A percentile compares a stretch with the other conserved stretches of the same genome.
Conservation (phyloP, 495 filamentous ascomycete genomes). For the Podospora australis region DNA sequence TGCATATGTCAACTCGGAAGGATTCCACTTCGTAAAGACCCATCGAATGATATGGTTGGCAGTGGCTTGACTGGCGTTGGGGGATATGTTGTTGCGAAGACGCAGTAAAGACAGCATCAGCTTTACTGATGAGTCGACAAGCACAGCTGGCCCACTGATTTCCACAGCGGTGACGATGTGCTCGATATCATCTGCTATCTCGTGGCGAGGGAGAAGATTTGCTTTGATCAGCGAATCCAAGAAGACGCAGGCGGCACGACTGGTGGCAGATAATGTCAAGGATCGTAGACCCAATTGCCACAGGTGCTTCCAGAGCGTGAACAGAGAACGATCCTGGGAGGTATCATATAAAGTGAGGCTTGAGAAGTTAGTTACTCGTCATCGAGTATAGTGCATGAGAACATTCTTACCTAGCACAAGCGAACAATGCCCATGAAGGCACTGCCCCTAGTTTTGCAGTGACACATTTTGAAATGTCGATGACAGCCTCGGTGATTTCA, state of each 20-base stretch:
- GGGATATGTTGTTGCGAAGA: slow-evolving; percentile 53
- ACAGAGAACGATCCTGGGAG: slow-evolving; percentile 21
- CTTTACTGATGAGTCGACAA: slow-evolving; percentile 72
- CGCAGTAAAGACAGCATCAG: slow-evolving; percentile 63
- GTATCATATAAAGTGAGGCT: slow-evolving; percentile 15
- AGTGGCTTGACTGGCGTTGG: slow-evolving; percentile 56
- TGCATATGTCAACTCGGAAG: slow-evolving; percentile 39
- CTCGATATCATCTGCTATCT: slow-evolving; percentile 56
- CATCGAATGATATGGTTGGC: slow-evolving; percentile 68
- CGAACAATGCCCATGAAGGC: slow-evolving; percentile 52
- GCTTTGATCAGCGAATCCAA: slow-evolving; percentile 59
- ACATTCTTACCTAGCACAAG: no score
- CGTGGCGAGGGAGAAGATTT: slow-evolving; percentile 56
- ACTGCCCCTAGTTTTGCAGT: slow-evolving; percentile 32
- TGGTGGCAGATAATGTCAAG: slow-evolving; percentile 61
- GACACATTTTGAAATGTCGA: slow-evolving; percentile 28
- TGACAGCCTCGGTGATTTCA: slow-evolving; percentile 33
- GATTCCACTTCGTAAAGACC: slow-evolving; percentile 73
- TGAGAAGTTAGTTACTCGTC: no score
- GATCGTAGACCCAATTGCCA: slow-evolving; percentile 70
- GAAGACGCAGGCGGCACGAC: slow-evolving; percentile 74
- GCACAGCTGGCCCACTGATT: slow-evolving; percentile 68
- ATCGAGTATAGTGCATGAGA: no score
- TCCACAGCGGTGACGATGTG: slow-evolving; percentile 68
- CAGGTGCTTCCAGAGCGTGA: slow-evolving; percentile 55